These are phyloP conservation scores for Mrakia blollopis DNA, from an alignment of 768 basidiomycete genomes.

Conservation along the genomic window DNA sequence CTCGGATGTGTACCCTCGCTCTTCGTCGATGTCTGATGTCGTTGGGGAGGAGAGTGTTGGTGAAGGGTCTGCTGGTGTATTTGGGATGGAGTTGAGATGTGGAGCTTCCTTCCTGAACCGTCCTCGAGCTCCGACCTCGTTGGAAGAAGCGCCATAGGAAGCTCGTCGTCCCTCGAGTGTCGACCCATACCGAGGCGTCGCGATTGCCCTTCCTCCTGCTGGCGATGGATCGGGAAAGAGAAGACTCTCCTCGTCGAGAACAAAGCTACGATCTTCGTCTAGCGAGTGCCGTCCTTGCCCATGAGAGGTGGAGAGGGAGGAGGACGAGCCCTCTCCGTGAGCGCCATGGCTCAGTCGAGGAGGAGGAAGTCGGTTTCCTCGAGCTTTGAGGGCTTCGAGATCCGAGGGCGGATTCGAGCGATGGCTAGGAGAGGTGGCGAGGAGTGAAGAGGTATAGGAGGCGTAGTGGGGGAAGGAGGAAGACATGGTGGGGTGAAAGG, in stretches of 20 bases:
- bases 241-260: constrained; percentile 12
- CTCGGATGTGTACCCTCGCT: no score
- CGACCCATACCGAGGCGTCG: constrained; percentile 5
- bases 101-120: constrained; percentile 4
- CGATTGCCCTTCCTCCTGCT: background rate
- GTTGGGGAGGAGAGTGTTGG: background rate
- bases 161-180: background rate
- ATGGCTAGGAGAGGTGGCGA: constrained; percentile 3
- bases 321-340: background rate
- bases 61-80: background rate
- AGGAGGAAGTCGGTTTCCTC: background rate
- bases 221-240: background rate
- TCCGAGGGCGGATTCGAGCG: background rate
- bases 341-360: background rate
- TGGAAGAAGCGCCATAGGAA: background rate
- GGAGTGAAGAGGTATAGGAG: constrained; percentile 1
- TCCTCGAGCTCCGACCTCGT: constrained; percentile 5
- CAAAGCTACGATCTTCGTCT: background rate
- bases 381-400: constrained; percentile 17
- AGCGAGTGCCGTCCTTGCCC: background rate
- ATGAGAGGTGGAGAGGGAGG: background rate
- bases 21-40: background rate
- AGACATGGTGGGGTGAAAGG: background rate
- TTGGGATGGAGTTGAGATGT: background rate
- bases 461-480: constrained; percentile 23